These are phyloP conservation scores for Basidiobolus meristosporus DNA, from an alignment of 371 early-diverging fungal genomes.

Conservation along the genomic window DNA sequence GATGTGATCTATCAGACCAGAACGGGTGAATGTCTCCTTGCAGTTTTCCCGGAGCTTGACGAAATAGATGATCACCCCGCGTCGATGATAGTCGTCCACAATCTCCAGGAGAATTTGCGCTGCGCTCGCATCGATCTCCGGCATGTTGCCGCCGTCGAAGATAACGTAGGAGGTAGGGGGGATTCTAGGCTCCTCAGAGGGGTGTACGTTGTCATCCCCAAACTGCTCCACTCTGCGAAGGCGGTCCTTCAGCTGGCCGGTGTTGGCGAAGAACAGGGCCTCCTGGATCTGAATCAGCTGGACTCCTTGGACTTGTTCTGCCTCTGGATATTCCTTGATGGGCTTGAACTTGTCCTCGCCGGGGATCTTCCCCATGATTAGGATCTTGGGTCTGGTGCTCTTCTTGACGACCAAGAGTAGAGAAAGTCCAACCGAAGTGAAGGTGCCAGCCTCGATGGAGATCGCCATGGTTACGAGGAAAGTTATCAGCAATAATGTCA, in stretches of 20 bases:
- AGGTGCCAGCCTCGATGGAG: conserved; percentile 78
- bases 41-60: conserved; percentile 28
- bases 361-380: no score
- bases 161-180: conserved; percentile 44
- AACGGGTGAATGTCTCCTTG: no score
- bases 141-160: conserved; percentile 78
- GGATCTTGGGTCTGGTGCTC: no score
- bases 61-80: conserved; percentile 63
- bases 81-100: conserved; percentile 56
- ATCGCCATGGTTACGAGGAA: conserved; percentile 66
- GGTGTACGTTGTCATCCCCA: conserved; percentile 82
- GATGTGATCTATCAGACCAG: no score
- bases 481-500: conserved; percentile 58
- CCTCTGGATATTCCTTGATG: conserved; percentile 14
- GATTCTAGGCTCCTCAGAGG: conserved; percentile 52
- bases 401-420: no score
- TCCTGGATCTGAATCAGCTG: conserved; percentile 80
- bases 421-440: conserved; percentile 9
- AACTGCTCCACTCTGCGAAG: conserved; percentile 76
- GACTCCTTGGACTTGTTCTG: conserved; percentile 61
- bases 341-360: conserved; percentile 13
- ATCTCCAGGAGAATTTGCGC: conserved; percentile 75
- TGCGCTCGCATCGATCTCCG: conserved; percentile 77
- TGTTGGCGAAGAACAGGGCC: conserved; percentile 83
- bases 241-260: conserved; percentile 82